Evolutionary conservation across 352 stramenopile genomes (phyloP), one percentile per base, ranked within the genome.

Genomic region (Phytopythium oedochilum): DNA sequence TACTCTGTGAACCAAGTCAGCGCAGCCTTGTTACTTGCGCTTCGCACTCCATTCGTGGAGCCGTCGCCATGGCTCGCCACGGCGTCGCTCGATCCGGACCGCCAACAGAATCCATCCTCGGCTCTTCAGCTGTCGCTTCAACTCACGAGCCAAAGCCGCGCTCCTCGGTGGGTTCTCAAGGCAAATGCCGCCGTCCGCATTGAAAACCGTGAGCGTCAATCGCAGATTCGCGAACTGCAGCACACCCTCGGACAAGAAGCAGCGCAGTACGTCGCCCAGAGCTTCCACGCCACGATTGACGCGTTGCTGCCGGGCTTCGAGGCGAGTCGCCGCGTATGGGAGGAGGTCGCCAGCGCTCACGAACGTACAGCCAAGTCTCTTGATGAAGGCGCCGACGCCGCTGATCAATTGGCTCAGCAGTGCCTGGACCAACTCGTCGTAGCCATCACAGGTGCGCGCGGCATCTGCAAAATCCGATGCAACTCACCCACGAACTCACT

Each of bases 121-220:
- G 28, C 46, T 9, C 26, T 40, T 5, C 28, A 40, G n/a, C 12
- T 28, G 18, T 52, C 46, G 9, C 46, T 52, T 3, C 17, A 39
- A 10, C 11, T 28, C 14, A 18, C 3, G 9, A n/a, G 47, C 20
- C 59, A 68, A 15, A 67, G 59, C 11, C 49, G 52, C 14, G 74
- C 70, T 22, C 77, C 82, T 15, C 77, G 82, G 22, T 89, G 79
- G 75, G 58, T 89, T 39, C 61, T 89, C 40, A 92, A 92, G 53
- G 63, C 64, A 8, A 83, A 63, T 26, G 7, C 63, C 17, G 55
- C 67, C 7, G 81, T 88, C 40, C 82, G 87, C 47, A 68, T 70
- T 3, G 56, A 75, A 20, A 92, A 89, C 34, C 65, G 71, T 11
- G 69, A 83, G 60, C 71, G 75, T 20, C 34, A 86, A 28, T 67